Base-by-base conservation (phyloP, 345 rosid species). In the Lumnitzera racemosa region DNA sequence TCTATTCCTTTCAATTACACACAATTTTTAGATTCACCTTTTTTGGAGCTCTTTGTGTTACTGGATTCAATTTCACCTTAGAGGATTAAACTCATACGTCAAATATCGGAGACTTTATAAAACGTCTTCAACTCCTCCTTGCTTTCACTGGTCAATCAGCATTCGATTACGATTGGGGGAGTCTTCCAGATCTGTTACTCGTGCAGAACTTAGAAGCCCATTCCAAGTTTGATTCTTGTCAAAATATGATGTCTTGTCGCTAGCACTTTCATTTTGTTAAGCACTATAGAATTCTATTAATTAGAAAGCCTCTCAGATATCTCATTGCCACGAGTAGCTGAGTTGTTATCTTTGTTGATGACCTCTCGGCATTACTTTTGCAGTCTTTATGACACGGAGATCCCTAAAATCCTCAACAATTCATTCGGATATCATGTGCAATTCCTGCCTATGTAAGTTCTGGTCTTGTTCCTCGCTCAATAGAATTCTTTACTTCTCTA, bases 61-160 rank as follows among this genome's bases (percentile, higher is more conserved):
- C 41, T 27, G 31, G 60, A 55, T 47, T 49, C 51, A 47, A 54
- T 13, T 61, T 79, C 87, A 94, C 97, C 79, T 81, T 94, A 83
- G 78, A 80, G 73, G 95, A 84, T 74, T 88, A 90, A 66, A 72
- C 90, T 58, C 87, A 76, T 75, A 86, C 88, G 58, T 88, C 97
- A 47, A 94, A 85, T 67, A 51, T 88, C 61, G 97, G 97, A 60
- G 99, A 94, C 80, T 90, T 87, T 69, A 77, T 76, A 78, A 81
- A 71, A 63, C 95, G 99, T 24, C 91, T 94, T 59, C 89, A 86
- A 67, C 96, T 94, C 68, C 80, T 94, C 66, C 79, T 78, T 75
- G 82, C 90, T 59, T 88, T 94, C 76, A 79, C 84, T 69, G 84
- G 88, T 72, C 96, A 94, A 74, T 94, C 63, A 73, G 58, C 64